Evolutionary conservation across 176 grass and related monocot genomes (phyloP).

Genomic region (Poa annua): DNA sequence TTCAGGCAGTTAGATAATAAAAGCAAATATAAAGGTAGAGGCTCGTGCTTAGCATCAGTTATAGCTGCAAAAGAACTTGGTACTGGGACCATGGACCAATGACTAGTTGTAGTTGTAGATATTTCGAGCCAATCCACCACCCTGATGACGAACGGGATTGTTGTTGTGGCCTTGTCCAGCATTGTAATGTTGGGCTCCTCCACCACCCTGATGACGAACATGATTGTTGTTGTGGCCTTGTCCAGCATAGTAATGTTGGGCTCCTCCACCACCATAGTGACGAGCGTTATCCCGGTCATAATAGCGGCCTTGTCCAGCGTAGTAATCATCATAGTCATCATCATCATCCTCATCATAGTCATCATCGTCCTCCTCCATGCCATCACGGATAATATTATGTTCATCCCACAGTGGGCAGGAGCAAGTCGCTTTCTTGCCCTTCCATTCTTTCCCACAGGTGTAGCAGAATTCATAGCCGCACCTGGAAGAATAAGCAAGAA

Average conservation of each 20-base stretch:
- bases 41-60: background rate
- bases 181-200: background rate
- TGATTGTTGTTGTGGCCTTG: background rate
- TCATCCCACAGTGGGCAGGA: slow-evolving; percentile 72
- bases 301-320: background rate
- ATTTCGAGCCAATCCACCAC: background rate
- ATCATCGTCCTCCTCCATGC: background rate
- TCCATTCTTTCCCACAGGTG: slow-evolving; percentile 80
- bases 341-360: background rate
- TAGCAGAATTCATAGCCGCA: slow-evolving; percentile 90
- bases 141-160: background rate
- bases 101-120: slow-evolving; percentile 1
- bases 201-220: background rate
- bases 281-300: background rate
- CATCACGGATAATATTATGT: slow-evolving; percentile 41
- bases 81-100: background rate
- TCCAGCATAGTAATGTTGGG: background rate
- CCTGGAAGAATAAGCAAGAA: slow-evolving; percentile 35
- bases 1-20: background rate
- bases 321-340: slow-evolving; percentile 13
- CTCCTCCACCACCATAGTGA: background rate
- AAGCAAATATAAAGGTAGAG: background rate
- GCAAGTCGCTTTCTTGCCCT: slow-evolving; percentile 71
- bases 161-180: background rate
- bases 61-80: background rate